Evolutionary conservation across 176 grass and related monocot genomes (phyloP).

Genomic region (Carex parvula): DNA sequence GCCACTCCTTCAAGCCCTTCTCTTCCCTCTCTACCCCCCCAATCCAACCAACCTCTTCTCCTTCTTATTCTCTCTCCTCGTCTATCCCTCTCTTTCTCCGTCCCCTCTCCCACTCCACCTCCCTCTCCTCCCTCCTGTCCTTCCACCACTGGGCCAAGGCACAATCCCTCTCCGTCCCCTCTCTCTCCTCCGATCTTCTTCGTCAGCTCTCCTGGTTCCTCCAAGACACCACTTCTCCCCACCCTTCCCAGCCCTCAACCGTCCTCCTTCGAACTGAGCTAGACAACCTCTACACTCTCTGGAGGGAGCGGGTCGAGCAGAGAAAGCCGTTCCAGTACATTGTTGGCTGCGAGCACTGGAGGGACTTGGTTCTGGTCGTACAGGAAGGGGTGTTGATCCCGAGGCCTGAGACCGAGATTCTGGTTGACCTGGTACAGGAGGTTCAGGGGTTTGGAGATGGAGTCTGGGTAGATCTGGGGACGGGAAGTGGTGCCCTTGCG

Average conservation of each 20-base stretch:
- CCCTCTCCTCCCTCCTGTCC: conserved; percentile 30
- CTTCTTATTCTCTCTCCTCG: neutral
- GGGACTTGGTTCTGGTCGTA: conserved; percentile 63
- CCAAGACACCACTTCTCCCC: conserved; percentile 38
- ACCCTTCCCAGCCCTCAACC: neutral
- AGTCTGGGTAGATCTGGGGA: conserved; percentile 81
- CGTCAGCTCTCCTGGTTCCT: conserved; percentile 82
- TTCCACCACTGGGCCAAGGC: conserved; percentile 54
- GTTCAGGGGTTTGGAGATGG: conserved; percentile 48
- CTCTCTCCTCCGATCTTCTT: conserved; percentile 47
- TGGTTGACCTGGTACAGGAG: conserved; percentile 43
- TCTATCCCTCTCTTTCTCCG: conserved; percentile 75
- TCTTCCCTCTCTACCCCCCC: conserved; percentile 4
- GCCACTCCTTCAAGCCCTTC: conserved; percentile 9
- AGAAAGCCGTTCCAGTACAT: conserved; percentile 83
- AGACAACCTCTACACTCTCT: conserved; percentile 49
- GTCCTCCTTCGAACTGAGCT: conserved; percentile 47
- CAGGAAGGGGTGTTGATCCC: conserved; percentile 79
- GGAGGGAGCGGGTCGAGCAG: conserved; percentile 40
- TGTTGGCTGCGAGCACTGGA: conserved; percentile 93
- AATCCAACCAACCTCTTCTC: neutral
- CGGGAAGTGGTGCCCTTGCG: conserved; percentile 72
- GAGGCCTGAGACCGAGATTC: conserved; percentile 78
- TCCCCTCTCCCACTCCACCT: conserved; percentile 33
- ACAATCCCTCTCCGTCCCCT: conserved; percentile 22